A percentile compares a stretch with the other conserved stretches of the same genome.
Evolutionary conservation across 257 asterid genomes (phyloP).

Genomic region (Penstemon barbatus): DNA sequence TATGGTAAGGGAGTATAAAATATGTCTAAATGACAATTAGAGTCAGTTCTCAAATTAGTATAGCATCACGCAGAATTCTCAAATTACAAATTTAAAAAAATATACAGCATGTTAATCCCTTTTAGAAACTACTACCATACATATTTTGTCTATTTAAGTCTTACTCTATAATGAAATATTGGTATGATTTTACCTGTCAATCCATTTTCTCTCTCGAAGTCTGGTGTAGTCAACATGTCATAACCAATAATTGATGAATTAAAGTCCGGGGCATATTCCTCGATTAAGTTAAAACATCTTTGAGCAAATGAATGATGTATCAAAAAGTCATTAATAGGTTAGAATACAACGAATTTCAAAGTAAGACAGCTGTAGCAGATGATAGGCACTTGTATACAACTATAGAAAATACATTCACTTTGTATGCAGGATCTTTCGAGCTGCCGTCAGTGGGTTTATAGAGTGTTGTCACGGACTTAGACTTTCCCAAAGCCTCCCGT

Average conservation of each 20-base stretch:
- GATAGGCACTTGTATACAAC: constrained; percentile 9
- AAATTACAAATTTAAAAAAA: background rate
- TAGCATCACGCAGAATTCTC: constrained; percentile 1
- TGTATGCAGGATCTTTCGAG: constrained; percentile 85
- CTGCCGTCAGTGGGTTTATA: constrained; percentile 86
- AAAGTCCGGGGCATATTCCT: constrained; percentile 92
- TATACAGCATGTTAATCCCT: background rate
- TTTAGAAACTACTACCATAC: background rate
- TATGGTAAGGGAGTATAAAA: too few species aligned
- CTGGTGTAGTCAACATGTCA: constrained; percentile 98
- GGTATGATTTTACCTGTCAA: constrained; percentile 62
- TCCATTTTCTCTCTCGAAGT: constrained; percentile 86
- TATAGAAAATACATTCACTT: constrained; percentile 52
- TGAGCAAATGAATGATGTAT: constrained; percentile 72
- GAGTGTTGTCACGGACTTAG: too few species aligned
- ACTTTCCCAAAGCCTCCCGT: too few species aligned
- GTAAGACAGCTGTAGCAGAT: constrained; percentile 8
- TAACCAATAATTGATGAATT: constrained; percentile 77
- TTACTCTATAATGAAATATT: constrained; percentile 8
- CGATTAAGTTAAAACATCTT: constrained; percentile 80
- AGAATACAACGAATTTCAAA: background rate
- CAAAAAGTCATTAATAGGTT: constrained; percentile 8
- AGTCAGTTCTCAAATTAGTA: background rate
- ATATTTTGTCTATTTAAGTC: background rate
- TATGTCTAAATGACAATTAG: background rate